Evolutionary conservation across 768 basidiomycete species (phyloP).

Genomic region (Pseudohyphozyma bogoriensis): DNA sequence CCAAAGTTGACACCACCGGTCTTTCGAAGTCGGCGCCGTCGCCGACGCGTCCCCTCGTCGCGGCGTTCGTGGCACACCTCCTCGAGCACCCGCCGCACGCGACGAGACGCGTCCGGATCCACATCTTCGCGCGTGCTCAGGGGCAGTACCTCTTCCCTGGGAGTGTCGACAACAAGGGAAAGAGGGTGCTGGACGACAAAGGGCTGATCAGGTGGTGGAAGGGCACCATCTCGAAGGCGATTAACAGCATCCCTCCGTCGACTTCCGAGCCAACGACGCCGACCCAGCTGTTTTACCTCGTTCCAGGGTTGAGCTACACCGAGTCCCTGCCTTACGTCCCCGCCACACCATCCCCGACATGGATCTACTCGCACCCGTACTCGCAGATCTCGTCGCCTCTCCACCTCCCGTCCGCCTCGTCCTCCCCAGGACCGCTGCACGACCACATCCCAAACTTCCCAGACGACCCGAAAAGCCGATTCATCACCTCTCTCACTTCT

Average conservation of each 20-base stretch:
- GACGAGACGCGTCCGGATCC: conserved; percentile 55
- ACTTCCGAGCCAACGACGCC: background rate
- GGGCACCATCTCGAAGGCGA: conserved; percentile 54
- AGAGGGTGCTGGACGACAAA: conserved; percentile 64
- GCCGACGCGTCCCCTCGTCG: conserved; percentile 60
- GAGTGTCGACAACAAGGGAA: conserved; percentile 54
- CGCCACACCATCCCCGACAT: conserved; percentile 38
- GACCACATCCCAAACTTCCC: conserved; percentile 79
- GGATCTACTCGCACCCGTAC: conserved; percentile 78
- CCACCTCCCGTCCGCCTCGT: conserved; percentile 10
- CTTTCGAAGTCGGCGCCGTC: conserved; percentile 40
- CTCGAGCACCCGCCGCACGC: conserved; percentile 20
- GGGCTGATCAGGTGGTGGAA: conserved; percentile 91
- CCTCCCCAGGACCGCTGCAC: conserved; percentile 42
- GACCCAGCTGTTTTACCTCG: conserved; percentile 30
- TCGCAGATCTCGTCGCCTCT: conserved; percentile 15
- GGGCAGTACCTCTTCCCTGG: conserved; percentile 89
- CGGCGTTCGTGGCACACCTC: conserved; percentile 48
- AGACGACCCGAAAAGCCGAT: conserved; percentile 94
- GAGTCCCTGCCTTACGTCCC: conserved; percentile 58
- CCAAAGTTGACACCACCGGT: conserved; percentile 90
- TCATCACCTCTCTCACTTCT: conserved; percentile 50
- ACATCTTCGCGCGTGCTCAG: conserved; percentile 84
- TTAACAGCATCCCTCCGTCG: conserved; percentile 35
- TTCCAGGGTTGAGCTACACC: conserved; percentile 58